phyloP scores from a whole-genome alignment of 495 filamentous ascomycete species.

The Podospora sp. region DNA sequence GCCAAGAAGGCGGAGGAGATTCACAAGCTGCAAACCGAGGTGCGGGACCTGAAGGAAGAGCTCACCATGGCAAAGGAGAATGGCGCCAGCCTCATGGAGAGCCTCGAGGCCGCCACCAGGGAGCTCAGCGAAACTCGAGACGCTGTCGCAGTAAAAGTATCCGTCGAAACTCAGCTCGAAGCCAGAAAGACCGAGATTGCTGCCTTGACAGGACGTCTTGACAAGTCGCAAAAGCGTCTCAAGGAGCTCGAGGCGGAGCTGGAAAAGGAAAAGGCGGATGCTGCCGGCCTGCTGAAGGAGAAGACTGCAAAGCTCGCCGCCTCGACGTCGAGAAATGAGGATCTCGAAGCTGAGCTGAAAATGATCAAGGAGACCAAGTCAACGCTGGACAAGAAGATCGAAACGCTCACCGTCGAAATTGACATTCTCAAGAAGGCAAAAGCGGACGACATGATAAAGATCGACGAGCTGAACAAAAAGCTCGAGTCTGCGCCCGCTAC shows the following conservation, averaged over 20 bases:
- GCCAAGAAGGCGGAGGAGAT: constrained; percentile 51
- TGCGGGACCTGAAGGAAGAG: constrained; percentile 42
- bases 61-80: constrained; percentile 61
- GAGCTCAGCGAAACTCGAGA: constrained; percentile 63
- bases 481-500: constrained; percentile 30
- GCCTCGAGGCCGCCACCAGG: constrained; percentile 60
- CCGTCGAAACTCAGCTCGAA: constrained; percentile 52
- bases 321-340: constrained; percentile 32
- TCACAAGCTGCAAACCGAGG: constrained; percentile 39
- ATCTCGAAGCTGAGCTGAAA: constrained; percentile 43
- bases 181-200: constrained; percentile 50
- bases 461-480: constrained; percentile 40
- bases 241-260: constrained; percentile 55
- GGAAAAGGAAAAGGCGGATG: constrained; percentile 34
- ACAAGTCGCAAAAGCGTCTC: constrained; percentile 51
- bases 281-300: constrained; percentile 42
- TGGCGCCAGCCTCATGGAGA: constrained; percentile 64
- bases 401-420: constrained; percentile 38
- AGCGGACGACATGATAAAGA: constrained; percentile 35
- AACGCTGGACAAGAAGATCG: constrained; percentile 36
- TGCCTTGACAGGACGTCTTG: constrained; percentile 54
- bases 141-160: constrained; percentile 55
- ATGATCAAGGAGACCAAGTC: constrained; percentile 36
- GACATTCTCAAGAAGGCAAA: constrained; percentile 43
- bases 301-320: constrained; percentile 37